Conservation (phyloP, 2,329 filamentous ascomycete genomes). For the Hymenoscyphus infarciens region DNA sequence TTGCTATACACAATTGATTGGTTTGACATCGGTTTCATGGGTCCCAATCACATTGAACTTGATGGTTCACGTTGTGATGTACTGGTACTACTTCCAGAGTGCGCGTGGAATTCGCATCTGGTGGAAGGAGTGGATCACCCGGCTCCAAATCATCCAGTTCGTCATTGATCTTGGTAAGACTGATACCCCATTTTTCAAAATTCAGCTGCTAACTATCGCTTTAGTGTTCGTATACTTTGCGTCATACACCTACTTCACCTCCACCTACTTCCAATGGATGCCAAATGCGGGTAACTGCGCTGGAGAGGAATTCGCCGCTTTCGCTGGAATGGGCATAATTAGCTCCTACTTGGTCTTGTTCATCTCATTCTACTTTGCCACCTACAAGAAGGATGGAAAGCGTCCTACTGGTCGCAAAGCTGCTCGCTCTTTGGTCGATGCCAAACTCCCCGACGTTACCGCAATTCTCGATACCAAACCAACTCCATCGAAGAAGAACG, state of each 20-base stretch:
- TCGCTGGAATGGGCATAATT: slow-evolving; percentile 86
- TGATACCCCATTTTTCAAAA: slow-evolving; percentile 8
- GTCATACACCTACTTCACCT: slow-evolving; percentile 97
- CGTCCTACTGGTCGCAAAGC: slow-evolving; percentile 83
- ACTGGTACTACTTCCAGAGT: slow-evolving; percentile 99
- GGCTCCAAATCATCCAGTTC: slow-evolving; percentile 95
- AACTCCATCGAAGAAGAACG: slow-evolving; percentile 46
- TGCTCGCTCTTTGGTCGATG: slow-evolving; percentile 44
- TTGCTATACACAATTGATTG: slow-evolving; percentile 96
- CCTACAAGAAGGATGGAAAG: slow-evolving; percentile 81
- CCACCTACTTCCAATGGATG: slow-evolving; percentile 80
- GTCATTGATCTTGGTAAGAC: slow-evolving; percentile 83
- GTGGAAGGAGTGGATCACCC: slow-evolving; percentile 99
- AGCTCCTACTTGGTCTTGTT: slow-evolving; percentile 96
- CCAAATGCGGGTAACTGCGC: slow-evolving; percentile 84
- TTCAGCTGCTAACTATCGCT: neutral
- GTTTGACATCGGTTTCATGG: slow-evolving; percentile 91
- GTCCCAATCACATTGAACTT: slow-evolving; percentile 90
- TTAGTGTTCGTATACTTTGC: slow-evolving; percentile 96
- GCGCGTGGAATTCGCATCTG: slow-evolving; percentile 92
- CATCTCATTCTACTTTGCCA: slow-evolving; percentile 98
- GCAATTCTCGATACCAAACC: slow-evolving; percentile 35
- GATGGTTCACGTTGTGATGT: slow-evolving; percentile 96
- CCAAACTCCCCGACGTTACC: slow-evolving; percentile 34
- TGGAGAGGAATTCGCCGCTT: slow-evolving; percentile 94